Base-by-base conservation (phyloP, 2,329 filamentous ascomycete genomes). In the Gaeumannomyces sp. region DNA sequence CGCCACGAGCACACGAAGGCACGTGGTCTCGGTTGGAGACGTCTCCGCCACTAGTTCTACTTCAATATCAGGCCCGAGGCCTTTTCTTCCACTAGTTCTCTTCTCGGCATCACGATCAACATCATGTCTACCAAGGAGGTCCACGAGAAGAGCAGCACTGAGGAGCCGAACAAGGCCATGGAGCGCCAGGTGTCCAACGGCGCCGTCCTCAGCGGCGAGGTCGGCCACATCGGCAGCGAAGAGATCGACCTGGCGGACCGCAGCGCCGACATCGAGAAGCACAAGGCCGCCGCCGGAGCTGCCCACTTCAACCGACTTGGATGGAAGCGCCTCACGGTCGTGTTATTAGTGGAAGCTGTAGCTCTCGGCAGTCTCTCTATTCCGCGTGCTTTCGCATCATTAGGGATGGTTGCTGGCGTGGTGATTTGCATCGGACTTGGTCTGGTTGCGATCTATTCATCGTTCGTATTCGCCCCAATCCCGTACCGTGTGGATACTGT, bases 171-270 rank as follows among this genome's bases (percentile, higher is more conserved):
- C 19, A 25, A n/a, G 19, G 22, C 45, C 19, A 53, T 53, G 45
- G 45, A n/a, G 19, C 45, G 45, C 45, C 45, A 53, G 45, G 22
- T 25, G 19, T 53, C 45, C 6, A 22, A 87, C 29, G 88, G 87
- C 7, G 82, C 78, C 64, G 76, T 90, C 62, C 77, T 89, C 33
- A 73, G 90, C 19, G 85, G 76, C 0, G 87, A 90, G 70, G 78
- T 90, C 63, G 81, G 78, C 62, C 87, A 90, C 70, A 84, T 86
- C 0, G 87, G 87, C 6, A 79, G 86, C 0, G 85, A 89, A 69
- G 71, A 75, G 5, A 64, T 68, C 13, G 67, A 67, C 14, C 68
- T 65, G 2, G 69, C 77, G 35, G 73, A 77, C 38, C 38, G 38
- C 38, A 19, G 4, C 19, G 38, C 56, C n/a, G 65, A 66, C 38